A percentile compares a stretch with the other conserved stretches of the same genome.
phyloP scores from a whole-genome alignment of 202 grass and related monocot genomes.

The Digitaria exilis region DNA sequence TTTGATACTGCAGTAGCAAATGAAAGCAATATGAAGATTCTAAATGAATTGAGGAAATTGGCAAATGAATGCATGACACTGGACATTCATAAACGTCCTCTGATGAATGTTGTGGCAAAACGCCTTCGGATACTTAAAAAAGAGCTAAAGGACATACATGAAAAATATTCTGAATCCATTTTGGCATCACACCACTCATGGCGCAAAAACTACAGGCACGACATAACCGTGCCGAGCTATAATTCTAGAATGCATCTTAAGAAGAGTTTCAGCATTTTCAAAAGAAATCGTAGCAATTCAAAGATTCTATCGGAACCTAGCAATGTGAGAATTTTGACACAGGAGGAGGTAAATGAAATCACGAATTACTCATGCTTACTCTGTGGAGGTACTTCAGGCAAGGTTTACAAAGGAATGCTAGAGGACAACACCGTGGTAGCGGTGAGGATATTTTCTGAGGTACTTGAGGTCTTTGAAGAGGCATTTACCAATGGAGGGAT shows the following conservation, averaged over 20 bases:
- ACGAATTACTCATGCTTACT: constrained; percentile 13
- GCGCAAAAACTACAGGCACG: neutral
- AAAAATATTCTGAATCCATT: neutral
- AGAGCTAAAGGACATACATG: neutral
- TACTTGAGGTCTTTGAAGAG: neutral
- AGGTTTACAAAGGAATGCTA: constrained; percentile 27
- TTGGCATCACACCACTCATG: neutral
- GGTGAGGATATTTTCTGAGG: constrained; percentile 1
- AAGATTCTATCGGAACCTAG: neutral
- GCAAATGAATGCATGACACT: neutral
- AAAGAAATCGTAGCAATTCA: constrained; percentile 22
- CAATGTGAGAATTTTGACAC: neutral
- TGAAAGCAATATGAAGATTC: constrained; percentile 14
- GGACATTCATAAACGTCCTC: neutral
- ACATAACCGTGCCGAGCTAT: constrained; percentile 10
- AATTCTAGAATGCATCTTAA: constrained; percentile 21
- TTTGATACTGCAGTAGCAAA: neutral
- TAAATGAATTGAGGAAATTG: constrained; percentile 13
- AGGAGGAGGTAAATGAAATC: neutral
- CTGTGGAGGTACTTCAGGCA: neutral
- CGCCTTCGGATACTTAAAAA: constrained; percentile 5
- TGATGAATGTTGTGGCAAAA: neutral
- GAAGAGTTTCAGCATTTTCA: constrained; percentile 15
- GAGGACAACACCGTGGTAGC: constrained; percentile 35
- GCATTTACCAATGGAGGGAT: neutral